Conservation (phyloP, 192 early-diverging fungal species). For the Geranomyces variabilis region DNA sequence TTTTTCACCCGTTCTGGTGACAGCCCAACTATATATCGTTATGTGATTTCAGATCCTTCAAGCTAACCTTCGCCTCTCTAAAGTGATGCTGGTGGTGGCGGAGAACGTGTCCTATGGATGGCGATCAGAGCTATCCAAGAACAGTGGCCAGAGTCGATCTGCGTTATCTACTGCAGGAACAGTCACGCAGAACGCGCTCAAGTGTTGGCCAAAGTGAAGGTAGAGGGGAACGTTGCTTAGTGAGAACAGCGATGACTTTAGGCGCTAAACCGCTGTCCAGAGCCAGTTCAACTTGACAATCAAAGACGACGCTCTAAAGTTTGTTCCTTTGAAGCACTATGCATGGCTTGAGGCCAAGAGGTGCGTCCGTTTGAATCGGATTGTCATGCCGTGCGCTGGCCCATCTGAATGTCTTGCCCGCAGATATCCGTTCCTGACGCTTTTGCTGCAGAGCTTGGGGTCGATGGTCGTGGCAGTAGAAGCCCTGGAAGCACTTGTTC, state of each 20-base stretch:
- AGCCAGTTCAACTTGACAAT: constrained; percentile 75
- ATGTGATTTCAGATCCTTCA: too few species aligned
- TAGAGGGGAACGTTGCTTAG: too few species aligned
- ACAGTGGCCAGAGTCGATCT: constrained; percentile 65
- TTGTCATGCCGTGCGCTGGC: too few species aligned
- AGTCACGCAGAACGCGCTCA: constrained; percentile 44
- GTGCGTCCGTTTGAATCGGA: too few species aligned
- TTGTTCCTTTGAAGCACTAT: constrained; percentile 69
- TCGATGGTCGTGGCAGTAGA: constrained; percentile 77
- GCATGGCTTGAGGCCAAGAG: constrained; percentile 64
- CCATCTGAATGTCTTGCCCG: background rate
- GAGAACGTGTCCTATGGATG: constrained; percentile 95
- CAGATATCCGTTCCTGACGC: constrained; percentile 79
- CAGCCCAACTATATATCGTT: too few species aligned
- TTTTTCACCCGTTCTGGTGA: constrained; percentile 94
- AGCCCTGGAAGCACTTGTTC: constrained; percentile 65
- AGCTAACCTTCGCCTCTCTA: too few species aligned
- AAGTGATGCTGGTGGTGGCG: constrained; percentile 87
- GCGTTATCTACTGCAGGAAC: constrained; percentile 77
- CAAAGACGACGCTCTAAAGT: constrained; percentile 53
- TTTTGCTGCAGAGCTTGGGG: constrained; percentile 84
- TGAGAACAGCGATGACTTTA: too few species aligned
- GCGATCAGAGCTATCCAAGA: constrained; percentile 79
- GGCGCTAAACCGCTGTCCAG: constrained; percentile 26
- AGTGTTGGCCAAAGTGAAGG: constrained; percentile 69